Base-by-base conservation (phyloP, 441 rosid genomes). In the Mallotus japonicus region DNA sequence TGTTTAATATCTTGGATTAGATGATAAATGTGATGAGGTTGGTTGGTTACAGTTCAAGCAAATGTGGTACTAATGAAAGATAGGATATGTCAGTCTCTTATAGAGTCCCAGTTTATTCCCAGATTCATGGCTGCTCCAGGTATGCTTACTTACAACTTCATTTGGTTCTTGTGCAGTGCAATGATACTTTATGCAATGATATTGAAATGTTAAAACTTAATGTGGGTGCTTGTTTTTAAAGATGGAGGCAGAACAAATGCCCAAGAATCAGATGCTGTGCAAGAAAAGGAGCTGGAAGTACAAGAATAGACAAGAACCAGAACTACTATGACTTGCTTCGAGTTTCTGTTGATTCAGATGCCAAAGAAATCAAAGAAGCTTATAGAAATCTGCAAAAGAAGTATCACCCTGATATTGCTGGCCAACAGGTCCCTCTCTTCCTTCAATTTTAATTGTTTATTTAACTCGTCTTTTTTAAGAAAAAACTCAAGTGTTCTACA, bases 321-420 rank as follows among this genome's bases (percentile, higher is more conserved):
- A 81, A 81, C 76, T 82, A 86, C 83, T 86, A 87, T 62, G 88
- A 86, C 65, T 74, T 89, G 79, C 80, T 89, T 0, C 88, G 90
- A 57, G 85, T 89, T 66, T 49, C 89, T 34, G 77, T 72, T 11
- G 86, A 82, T 69, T 88, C 89, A 15, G 80, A 69, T 67, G 17
- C 40, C 0, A 87, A 46, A 59, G 79, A 85, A 71, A 86, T 88
- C 67, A 85, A 87, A 71, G 85, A 87, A 37, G 87, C 89, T 74
- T 88, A 89, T 37, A 83, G 95, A 81, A 86, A 76, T 78, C 73
- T 89, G 78, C 94, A 84, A 20, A 89, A 89, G 87, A 83, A 85
- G 71, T 65, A 86, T 68, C 92, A 89, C 53, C 92, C 95, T 34
- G 88, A 89, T 72, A 82, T 89, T 64, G 84, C 87, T 2, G 92